A percentile compares a stretch with the other conserved stretches of the same genome.
Conservation (phyloP, 2,329 filamentous ascomycete genomes). For the Diaporthe vaccinii region DNA sequence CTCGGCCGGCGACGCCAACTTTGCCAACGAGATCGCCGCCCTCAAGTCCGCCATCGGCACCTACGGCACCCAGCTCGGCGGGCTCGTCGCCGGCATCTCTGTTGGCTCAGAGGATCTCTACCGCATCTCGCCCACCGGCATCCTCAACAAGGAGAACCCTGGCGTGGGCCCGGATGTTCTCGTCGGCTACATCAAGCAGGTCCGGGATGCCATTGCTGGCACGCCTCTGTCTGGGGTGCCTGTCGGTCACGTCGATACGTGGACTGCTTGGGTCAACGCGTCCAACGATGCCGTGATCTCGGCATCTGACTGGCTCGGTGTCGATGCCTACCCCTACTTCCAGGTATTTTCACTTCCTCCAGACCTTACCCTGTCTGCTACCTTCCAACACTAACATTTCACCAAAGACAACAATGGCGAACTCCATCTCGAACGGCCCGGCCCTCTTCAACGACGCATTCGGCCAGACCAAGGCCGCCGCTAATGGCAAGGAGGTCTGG, state of each 20-base stretch:
- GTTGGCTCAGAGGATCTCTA: constrained; percentile 91
- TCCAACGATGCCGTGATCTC: constrained; percentile 79
- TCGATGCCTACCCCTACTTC: constrained; percentile 90
- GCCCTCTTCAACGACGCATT: constrained; percentile 78
- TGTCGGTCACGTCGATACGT: constrained; percentile 91
- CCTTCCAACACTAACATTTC: constrained; percentile 44
- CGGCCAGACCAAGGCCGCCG: constrained; percentile 68
- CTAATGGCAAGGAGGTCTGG: constrained; percentile 47
- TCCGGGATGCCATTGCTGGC: constrained; percentile 72
- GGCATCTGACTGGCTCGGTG: constrained; percentile 82
- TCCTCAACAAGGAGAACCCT: constrained; percentile 70
- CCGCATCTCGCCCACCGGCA: constrained; percentile 79
- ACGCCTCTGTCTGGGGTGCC: constrained; percentile 70
- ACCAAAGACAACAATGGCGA: constrained; percentile 72
- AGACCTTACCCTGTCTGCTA: too few species aligned
- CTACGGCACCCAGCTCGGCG: constrained; percentile 76
- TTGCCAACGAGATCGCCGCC: constrained; percentile 81
- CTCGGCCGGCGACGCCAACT: constrained; percentile 71
- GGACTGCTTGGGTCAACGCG: constrained; percentile 82
- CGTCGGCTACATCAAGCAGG: constrained; percentile 77
- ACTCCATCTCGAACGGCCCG: constrained; percentile 74
- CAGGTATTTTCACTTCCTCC: constrained; percentile 14
- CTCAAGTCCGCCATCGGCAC: constrained; percentile 76
- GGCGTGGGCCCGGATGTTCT: constrained; percentile 75
- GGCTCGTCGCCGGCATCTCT: constrained; percentile 83